Evolutionary conservation across 352 stramenopile genomes (phyloP), one percentile per base, ranked within the genome.

Genomic region (Phytophthora megakarya): DNA sequence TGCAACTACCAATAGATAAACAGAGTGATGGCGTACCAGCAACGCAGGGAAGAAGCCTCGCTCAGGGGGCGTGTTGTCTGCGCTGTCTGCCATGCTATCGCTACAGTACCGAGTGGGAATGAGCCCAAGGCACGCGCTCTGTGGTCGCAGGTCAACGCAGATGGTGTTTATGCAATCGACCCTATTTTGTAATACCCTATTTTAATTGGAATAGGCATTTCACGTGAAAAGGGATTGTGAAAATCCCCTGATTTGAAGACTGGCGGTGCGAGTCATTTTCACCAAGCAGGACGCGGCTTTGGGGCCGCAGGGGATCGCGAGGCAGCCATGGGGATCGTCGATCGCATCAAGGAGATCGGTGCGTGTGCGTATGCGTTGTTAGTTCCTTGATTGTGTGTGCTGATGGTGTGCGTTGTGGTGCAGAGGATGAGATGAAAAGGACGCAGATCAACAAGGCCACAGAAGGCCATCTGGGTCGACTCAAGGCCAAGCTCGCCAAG

Each of bases 401-500:
- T 59, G 23, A 54, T 18, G 23, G n/a, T 5, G 25, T 5, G 26
- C 49, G 48, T 15, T 49, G 28, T 58, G 28, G 42, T 50, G 47
- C 65, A 97, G 88, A 97, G 86, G 84, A 96, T 92, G 93, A 98
- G 76, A 98, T 99, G 86, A 95, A 95, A 65, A 83, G 95, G 69
- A 99, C 97, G 47, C 96, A 99, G 81, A 99, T 99, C 73, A 99
- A 99, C 75, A 99, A 99, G 81, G 95, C 94, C 42, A 97, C 88
- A 5, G 90, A 96, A 65, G 72, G 76, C 6, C 89, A 96, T 69
- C 80, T 98, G 25, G 95, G 96, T 9, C 84, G 89, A 42, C 76
- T 99, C 26, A 99, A 99, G 77, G 98, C 98, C 32, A 99, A 99
- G 81, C 82, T 99, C 30, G 97, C 97, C 32, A 99, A 99, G 79